Evolutionary conservation across 1,284 basidiomycete genomes (phyloP), one percentile per base, ranked within the genome.

Genomic region (Ustilago vetiveriae): DNA sequence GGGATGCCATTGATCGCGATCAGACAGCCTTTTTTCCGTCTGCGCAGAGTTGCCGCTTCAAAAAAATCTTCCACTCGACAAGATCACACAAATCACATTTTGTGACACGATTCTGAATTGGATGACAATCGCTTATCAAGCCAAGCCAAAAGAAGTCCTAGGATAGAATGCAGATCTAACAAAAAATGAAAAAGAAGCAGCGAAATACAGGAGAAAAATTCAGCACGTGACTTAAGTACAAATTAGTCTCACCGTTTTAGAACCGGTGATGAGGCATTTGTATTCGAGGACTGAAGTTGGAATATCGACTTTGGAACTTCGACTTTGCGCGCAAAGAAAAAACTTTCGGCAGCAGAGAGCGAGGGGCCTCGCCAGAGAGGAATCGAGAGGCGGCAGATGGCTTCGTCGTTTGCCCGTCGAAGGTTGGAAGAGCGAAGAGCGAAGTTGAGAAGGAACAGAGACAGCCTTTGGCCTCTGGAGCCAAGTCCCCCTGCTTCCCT

Each of bases 1-100:
- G 33, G 33, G 16, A 30, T 2, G 33, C 14, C 33, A n/a, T 21
- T 64, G 60, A 51, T 55, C 52, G 42, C 37, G 42, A 50, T 36
- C 44, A 27, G 35, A 37, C 35, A 21, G 35, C 6, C 35, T 42
- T 43, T 43, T 22, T 42, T 32, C 47, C 26, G 19, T 36, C n/a
- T 56, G 48, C 52, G 39, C 45, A 29, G 47, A 35, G 33, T 48
- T 33, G 45, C 21, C n/a, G 16, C 26, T 27, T 32, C 33, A n/a
- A 41, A 52, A 49, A 49, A 44, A 39, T 51, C 27, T 22, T 40
- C 35, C 45, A 37, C 27, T 33, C 17, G 30, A 10, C 32, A 38
- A 54, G 54, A 35, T 53, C 48, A 43, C 49, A 45, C 6, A 42
- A 36, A 22, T 40, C 24, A 38, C 22, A 19, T 32, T n/a, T 16